Base-by-base conservation (phyloP, 768 basidiomycete species). In the Flagelloscypha sp. region DNA sequence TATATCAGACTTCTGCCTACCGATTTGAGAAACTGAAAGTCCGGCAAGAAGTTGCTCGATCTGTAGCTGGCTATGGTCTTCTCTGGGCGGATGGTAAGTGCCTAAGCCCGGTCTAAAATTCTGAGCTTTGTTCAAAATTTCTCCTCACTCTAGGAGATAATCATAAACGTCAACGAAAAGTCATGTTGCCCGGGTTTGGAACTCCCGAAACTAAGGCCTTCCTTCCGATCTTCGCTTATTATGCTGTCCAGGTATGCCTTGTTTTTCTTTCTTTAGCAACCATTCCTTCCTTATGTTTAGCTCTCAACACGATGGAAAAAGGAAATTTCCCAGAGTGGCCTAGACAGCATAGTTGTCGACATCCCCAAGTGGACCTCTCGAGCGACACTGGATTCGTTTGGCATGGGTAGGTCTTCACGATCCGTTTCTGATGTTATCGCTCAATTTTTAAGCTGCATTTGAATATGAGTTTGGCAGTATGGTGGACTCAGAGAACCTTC, bases 101-200 rank as follows among this genome's bases (percentile, higher is more conserved):
- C 27, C 13, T 27, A n/a, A 6, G 5, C 9, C 3, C 5, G 27
- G 1, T 11, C 33, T 11, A 10, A 7, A 35, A 8, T 41, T 38
- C 9, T 9, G 17, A 18, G 28, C 7, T 16, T 25, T 19, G 5
- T 1, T 18, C 13, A n/a, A n/a, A n/a, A 23, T 23, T 15, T 27
- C 15, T 27, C 30, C 30, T 24, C 10, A 24, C 11, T 35, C n/a
- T 22, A 60, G 58, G 10, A n/a, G 27, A 23, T n/a, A 63, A 55
- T 22, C 76, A 77, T 41, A 71, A 57, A 47, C 62, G 76, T 29
- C 73, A 76, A 36, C 54, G 70, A 38, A 74, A 62, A 42, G 59
- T 72, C 15, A 66, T 76, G 61, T 57, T 71, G 31, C 74, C 72
- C 3, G 74, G 70, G 3, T 76, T 77, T 39, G 72, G 74, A 35